Evolutionary conservation across 345 rosid genomes (phyloP).

Genomic region (Aurinia saxatilis): DNA sequence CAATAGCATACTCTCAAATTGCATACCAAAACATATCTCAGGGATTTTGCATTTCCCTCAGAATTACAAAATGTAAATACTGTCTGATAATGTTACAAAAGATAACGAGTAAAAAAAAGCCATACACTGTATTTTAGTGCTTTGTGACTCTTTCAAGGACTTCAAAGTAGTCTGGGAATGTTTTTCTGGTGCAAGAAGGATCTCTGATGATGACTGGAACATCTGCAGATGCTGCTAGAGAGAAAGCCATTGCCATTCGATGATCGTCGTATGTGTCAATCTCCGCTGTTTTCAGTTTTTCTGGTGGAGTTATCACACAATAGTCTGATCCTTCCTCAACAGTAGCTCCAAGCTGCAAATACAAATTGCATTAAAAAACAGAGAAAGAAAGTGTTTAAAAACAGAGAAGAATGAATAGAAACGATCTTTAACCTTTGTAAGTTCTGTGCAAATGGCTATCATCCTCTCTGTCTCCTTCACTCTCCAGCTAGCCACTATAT

Average conservation of each 20-base stretch:
- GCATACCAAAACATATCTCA: too few relatives aligned
- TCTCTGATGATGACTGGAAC: slow-evolving; percentile 92
- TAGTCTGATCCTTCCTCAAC: slow-evolving; percentile 96
- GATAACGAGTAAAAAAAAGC: too few relatives aligned
- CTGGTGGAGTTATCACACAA: slow-evolving; percentile 92
- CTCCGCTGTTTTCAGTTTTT: slow-evolving; percentile 57
- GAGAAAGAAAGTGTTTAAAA: not conserved
- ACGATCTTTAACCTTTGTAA: slow-evolving; percentile 50
- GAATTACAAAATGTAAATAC: too few relatives aligned
- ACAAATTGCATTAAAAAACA: not conserved
- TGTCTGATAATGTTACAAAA: too few relatives aligned
- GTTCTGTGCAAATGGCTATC: slow-evolving; percentile 96
- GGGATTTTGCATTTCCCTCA: too few relatives aligned
- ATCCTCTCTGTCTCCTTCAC: slow-evolving; percentile 97
- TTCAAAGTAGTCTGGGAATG: slow-evolving; percentile 94
- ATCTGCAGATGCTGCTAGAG: slow-evolving; percentile 92
- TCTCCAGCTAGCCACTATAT: slow-evolving; percentile 97
- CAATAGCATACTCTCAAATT: too few relatives aligned
- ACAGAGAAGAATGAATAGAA: not conserved
- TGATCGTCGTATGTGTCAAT: slow-evolving; percentile 97
- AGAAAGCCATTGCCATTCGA: slow-evolving; percentile 98
- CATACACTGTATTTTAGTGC: slow-evolving; percentile 13
- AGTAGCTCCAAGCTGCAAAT: slow-evolving; percentile 81
- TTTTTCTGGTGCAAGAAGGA: slow-evolving; percentile 87
- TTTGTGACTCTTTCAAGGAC: slow-evolving; percentile 69